Percentiles rank a stretch among this genome's conserved stretches.
These are phyloP conservation scores for Toxoplasma gondii DNA, from an alignment of 169 alveolate species.

Conservation along the genomic window DNA sequence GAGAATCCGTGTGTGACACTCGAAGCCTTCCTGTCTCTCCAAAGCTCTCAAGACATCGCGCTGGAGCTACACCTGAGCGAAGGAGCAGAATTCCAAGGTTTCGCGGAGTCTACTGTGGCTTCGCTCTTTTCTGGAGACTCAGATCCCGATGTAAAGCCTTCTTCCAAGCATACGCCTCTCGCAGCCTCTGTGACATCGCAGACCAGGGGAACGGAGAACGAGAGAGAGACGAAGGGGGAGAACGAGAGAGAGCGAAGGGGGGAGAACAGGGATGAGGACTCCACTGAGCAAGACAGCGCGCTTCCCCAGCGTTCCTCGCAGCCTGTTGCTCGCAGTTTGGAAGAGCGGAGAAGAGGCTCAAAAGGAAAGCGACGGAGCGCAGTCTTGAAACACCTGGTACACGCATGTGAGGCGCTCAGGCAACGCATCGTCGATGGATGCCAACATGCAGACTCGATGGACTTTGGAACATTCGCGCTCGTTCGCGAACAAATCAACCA, in stretches of 20 bases:
- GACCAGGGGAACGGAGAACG: no score
- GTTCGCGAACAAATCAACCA: conserved; percentile 61
- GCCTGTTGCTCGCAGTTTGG: no score
- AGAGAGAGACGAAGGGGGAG: no score
- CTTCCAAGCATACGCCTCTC: background rate
- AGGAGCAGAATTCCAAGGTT: background rate
- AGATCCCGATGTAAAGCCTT: no score
- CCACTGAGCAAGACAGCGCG: no score
- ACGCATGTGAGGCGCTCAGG: conserved; percentile 31
- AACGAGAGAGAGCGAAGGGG: background rate
- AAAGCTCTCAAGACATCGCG: no score
- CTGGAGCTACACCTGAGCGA: background rate
- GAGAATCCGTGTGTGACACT: background rate
- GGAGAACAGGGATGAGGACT: no score
- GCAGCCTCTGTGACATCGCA: background rate
- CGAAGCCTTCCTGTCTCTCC: background rate
- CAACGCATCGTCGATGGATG: conserved; percentile 51
- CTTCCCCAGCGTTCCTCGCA: no score
- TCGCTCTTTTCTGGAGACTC: no score
- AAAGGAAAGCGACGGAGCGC: background rate
- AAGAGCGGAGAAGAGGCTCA: no score
- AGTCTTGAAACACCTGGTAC: background rate
- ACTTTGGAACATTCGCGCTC: conserved; percentile 54
- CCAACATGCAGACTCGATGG: conserved; percentile 51
- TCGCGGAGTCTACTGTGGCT: background rate